Conservation (phyloP, 306 rosid genomes). For the Cajanus cajan region DNA sequence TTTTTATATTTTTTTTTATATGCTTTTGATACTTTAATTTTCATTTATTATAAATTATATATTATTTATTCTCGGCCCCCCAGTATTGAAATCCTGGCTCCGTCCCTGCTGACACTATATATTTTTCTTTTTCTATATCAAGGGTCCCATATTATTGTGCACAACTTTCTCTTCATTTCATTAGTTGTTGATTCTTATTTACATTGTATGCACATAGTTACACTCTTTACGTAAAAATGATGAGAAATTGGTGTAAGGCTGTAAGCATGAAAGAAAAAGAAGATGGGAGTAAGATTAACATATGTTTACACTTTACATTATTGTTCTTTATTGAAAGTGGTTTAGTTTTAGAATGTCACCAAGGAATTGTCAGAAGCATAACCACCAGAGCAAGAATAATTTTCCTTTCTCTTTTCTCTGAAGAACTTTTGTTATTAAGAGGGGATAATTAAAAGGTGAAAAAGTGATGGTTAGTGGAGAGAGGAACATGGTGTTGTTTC, state of each 20-base stretch:
- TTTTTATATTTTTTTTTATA: no score
- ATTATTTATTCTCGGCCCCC: no score
- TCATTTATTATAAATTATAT: no score
- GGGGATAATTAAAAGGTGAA: slow-evolving; percentile 22
- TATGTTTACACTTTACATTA: background rate
- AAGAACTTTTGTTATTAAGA: slow-evolving; percentile 19
- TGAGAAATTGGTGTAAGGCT: background rate
- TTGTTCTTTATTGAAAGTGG: slow-evolving; percentile 30
- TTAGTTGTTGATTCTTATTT: background rate
- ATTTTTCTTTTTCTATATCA: background rate
- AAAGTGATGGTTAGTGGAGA: slow-evolving; percentile 40
- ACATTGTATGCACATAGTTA: background rate
- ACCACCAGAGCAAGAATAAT: slow-evolving; percentile 12
- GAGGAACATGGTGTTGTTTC: slow-evolving; percentile 27
- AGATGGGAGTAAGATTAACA: background rate
- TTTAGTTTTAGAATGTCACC: slow-evolving; percentile 25
- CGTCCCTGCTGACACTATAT: no score
- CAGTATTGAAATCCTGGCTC: no score
- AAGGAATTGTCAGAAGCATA: slow-evolving; percentile 40
- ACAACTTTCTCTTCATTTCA: slow-evolving; percentile 3
- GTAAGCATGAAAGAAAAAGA: background rate
- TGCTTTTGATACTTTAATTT: no score
- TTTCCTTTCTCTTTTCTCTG: slow-evolving; percentile 29
- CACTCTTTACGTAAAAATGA: background rate
- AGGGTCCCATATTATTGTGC: slow-evolving; percentile 18